Conservation (phyloP, 1,139 yeast genomes). For the Yamadazyma trypodendri region DNA sequence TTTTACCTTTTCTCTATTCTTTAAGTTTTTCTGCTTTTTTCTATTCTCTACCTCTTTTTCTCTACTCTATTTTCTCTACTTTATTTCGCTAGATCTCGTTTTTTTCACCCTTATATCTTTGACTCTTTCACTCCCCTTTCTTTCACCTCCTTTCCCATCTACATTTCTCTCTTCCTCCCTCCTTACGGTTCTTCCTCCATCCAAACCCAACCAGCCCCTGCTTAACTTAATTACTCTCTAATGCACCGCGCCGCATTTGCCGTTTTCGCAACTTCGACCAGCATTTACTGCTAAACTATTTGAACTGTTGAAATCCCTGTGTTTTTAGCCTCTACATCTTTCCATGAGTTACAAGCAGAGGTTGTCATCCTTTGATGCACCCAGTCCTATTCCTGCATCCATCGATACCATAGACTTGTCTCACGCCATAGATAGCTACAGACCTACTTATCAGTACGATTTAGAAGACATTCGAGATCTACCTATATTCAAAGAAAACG, state of each 20-base stretch:
- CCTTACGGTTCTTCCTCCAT: too few relatives aligned
- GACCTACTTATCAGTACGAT: conserved; percentile 24
- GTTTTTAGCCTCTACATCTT: not conserved
- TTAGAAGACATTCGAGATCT: conserved; percentile 32
- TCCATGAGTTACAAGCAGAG: conserved; percentile 20
- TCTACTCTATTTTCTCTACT: too few relatives aligned
- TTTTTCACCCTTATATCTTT: too few relatives aligned
- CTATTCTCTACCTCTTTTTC: too few relatives aligned
- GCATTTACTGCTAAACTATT: conserved; percentile 6
- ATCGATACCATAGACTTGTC: conserved; percentile 24
- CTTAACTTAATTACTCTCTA: too few relatives aligned
- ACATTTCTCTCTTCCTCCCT: too few relatives aligned
- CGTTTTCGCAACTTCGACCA: conserved; percentile 11
- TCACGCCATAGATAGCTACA: conserved; percentile 29
- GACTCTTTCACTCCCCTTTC: too few relatives aligned
- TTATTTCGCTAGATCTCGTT: too few relatives aligned
- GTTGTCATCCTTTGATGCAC: conserved; percentile 25
- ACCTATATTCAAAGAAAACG: conserved; percentile 29
- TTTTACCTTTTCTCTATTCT: too few relatives aligned
- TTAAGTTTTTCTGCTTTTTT: too few relatives aligned
- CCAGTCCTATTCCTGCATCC: conserved; percentile 21
- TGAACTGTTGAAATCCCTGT: not conserved
- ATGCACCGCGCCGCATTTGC: conserved; percentile 11
- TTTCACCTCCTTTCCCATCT: too few relatives aligned
- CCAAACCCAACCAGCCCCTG: too few relatives aligned